phyloP scores from a whole-genome alignment of 306 rosid genomes.

The Casuarina cunninghamiana region DNA sequence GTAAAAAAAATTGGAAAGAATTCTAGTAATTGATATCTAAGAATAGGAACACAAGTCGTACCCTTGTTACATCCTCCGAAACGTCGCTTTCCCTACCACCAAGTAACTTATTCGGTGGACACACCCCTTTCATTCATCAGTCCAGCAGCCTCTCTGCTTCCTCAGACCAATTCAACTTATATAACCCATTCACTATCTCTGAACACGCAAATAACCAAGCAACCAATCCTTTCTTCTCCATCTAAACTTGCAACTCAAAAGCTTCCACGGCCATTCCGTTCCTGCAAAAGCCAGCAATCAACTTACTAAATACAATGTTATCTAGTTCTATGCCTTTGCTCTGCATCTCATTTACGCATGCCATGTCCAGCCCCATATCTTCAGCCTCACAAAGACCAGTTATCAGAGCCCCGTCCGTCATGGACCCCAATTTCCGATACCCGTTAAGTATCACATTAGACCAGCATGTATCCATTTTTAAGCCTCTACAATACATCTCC shows the following conservation, averaged over 20 bases:
- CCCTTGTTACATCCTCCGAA: not conserved
- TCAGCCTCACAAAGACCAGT: conserved; percentile 31
- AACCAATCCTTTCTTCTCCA: conserved; percentile 21
- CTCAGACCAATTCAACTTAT: conserved; percentile 14
- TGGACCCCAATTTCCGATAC: conserved; percentile 17
- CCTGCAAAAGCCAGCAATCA: conserved; percentile 26
- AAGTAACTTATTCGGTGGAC: not conserved
- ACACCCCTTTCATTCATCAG: conserved; percentile 28
- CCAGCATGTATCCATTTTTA: conserved; percentile 21
- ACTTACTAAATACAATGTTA: conserved; percentile 2
- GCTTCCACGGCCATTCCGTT: conserved; percentile 29
- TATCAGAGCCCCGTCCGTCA: conserved; percentile 20
- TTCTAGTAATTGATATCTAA: no score
- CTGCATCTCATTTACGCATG: conserved; percentile 27
- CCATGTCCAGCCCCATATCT: conserved; percentile 28
- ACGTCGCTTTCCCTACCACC: not conserved
- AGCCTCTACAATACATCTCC: conserved; percentile 35
- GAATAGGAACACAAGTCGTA: not conserved
- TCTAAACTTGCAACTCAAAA: conserved; percentile 23
- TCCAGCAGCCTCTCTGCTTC: conserved; percentile 28
- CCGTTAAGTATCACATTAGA: conserved; percentile 29
- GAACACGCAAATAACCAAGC: conserved; percentile 9
- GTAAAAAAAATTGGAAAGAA: no score
- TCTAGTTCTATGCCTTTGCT: conserved; percentile 16
- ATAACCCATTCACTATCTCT: conserved; percentile 20